phyloP scores from a whole-genome alignment of 2,329 filamentous ascomycete genomes.

The Samsoniella hepiali region DNA sequence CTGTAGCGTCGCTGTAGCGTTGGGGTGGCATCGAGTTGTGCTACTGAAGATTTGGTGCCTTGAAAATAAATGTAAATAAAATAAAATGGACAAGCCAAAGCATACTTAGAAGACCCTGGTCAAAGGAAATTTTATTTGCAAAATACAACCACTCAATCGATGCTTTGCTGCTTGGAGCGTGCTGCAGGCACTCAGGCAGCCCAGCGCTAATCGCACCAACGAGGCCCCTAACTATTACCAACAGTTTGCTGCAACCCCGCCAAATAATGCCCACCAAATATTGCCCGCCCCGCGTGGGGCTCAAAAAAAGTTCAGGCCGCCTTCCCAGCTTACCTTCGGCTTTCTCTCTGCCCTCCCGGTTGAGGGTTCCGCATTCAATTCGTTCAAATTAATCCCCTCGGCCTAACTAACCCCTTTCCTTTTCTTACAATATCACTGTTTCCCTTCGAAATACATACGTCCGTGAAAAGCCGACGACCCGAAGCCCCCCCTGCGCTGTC shows the following conservation, averaged over 20 bases:
- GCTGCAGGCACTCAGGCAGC: too few species aligned
- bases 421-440: too few species aligned
- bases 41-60: too few species aligned
- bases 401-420: background rate
- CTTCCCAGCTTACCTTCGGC: slow-evolving; percentile 20
- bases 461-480: background rate
- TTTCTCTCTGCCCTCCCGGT: slow-evolving; percentile 7
- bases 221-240: background rate
- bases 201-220: background rate
- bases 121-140: too few species aligned
- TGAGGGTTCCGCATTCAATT: slow-evolving; percentile 15
- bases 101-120: too few species aligned
- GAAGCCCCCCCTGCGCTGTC: background rate
- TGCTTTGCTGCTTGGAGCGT: too few species aligned
- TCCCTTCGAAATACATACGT: background rate
- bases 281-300: slow-evolving; percentile 11
- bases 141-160: too few species aligned
- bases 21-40: too few species aligned
- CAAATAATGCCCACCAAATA: background rate
- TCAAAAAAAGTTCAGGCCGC: slow-evolving; percentile 5
- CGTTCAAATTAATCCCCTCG: background rate
- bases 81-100: too few species aligned
- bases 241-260: slow-evolving; percentile 2
- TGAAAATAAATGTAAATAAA: too few species aligned
- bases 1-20: background rate